Conservation (phyloP, 768 basidiomycete genomes). For the Pulveroboletus sp. region DNA sequence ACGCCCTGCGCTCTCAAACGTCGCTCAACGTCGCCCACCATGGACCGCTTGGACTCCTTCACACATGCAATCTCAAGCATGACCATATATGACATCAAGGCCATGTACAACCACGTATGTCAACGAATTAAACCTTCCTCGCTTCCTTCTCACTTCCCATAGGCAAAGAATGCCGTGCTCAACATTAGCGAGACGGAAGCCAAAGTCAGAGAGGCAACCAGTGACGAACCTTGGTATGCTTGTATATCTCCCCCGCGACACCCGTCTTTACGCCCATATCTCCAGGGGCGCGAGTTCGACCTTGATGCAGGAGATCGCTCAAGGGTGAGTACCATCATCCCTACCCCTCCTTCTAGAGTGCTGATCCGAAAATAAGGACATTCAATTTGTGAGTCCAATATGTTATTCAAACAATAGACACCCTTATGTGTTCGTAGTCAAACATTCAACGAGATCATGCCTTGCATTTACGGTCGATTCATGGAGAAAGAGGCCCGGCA, state of each 20-base stretch:
- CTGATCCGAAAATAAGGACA: conserved; percentile 54
- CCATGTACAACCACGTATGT: conserved; percentile 85
- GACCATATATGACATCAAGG: conserved; percentile 90
- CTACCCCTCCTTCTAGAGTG: neutral
- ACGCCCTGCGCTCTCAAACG: neutral
- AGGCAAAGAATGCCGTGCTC: conserved; percentile 96
- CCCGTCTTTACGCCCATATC: conserved; percentile 1
- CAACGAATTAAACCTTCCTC: neutral
- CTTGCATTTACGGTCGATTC: conserved; percentile 88
- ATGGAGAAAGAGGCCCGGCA: conserved; percentile 98
- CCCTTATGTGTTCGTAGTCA: conserved; percentile 49
- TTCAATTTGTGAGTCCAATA: conserved; percentile 80
- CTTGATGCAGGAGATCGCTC: conserved; percentile 97
- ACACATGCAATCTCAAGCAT: conserved; percentile 73
- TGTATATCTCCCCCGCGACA: neutral
- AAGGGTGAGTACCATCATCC: conserved; percentile 59
- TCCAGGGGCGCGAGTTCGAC: conserved; percentile 95
- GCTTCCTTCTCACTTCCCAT: conserved; percentile 5
- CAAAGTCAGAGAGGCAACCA: conserved; percentile 94
- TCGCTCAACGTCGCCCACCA: conserved; percentile 32
- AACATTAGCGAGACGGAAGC: conserved; percentile 97
- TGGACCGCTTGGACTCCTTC: conserved; percentile 79
- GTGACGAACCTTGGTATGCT: conserved; percentile 95
- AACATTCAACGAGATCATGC: conserved; percentile 99
- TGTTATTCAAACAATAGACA: neutral